phyloP scores from a whole-genome alignment of 768 basidiomycete species.

The Auricularia cornea region DNA sequence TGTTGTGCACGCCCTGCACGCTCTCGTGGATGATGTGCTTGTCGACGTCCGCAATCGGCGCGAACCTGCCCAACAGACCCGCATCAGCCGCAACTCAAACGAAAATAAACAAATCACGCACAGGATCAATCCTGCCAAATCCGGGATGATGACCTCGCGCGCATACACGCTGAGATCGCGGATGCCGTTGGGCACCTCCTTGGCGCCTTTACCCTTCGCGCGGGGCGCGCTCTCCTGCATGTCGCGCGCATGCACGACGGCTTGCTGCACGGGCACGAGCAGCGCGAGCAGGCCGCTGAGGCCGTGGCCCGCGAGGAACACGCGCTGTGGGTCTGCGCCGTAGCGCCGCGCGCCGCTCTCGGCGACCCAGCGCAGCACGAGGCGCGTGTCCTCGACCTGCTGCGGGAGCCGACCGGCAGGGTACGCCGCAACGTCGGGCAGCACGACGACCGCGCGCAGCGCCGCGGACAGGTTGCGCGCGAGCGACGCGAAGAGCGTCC shows the following conservation, averaged over 20 bases:
- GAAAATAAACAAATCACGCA: constrained; percentile 1
- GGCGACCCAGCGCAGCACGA: constrained; percentile 3
- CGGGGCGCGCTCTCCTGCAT: not conserved
- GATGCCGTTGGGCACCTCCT: constrained; percentile 11
- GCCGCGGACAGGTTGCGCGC: too few relatives aligned
- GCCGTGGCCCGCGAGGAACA: constrained; percentile 12
- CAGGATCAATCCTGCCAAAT: constrained; percentile 14
- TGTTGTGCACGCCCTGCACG: constrained; percentile 9
- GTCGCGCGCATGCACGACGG: constrained; percentile 11
- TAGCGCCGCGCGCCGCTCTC: constrained; percentile 1
- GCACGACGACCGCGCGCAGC: too few relatives aligned
- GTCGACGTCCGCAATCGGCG: constrained; percentile 14
- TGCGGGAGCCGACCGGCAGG: constrained; percentile 5
- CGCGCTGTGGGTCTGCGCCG: constrained; percentile 10
- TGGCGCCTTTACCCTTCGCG: not conserved
- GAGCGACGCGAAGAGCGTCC: constrained; percentile 7
- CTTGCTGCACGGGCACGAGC: constrained; percentile 10
- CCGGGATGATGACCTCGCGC: constrained; percentile 6
- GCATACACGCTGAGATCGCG: constrained; percentile 12
- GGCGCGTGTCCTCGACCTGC: constrained; percentile 6
- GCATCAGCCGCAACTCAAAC: not conserved
- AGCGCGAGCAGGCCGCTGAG: constrained; percentile 12
- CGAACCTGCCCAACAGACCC: not conserved
- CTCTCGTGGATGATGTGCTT: constrained; percentile 12
- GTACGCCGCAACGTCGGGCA: constrained; percentile 8